Base-by-base conservation (phyloP, 441 rosid species). In the Brassica hybrid region DNA sequence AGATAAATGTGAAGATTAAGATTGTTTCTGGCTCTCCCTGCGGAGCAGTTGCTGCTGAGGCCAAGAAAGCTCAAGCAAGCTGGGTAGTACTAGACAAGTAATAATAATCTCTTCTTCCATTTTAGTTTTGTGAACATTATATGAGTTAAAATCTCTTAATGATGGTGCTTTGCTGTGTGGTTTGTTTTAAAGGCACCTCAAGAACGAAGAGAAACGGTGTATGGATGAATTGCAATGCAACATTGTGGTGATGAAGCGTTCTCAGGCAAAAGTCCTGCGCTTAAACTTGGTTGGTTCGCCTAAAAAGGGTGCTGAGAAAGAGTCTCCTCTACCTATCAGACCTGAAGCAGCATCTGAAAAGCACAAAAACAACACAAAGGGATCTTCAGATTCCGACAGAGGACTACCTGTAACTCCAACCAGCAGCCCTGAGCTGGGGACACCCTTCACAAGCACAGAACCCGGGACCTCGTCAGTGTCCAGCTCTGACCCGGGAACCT, bases 41-140 rank as follows among this genome's bases (percentile, higher is more conserved):
- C 60, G 98, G 99, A 72, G 87, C 94, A 5, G 98, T 96, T 38
- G 94, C 99, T 75, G 84, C 89, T 10, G 99, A 96, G 87, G 87
- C 97, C n/a, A 96, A 90, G 85, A 88, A 69, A 83, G 88, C 84
- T 0, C 90, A 83, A 77, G 93, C 98, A 57, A 92, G 79, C 78
- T 96, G 99, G 98, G 98, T 96, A 48, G 91, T 96, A 25, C 74
- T 96, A 66, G 99, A 96, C 90, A 94, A 89, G 99, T 96, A 92
- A 86, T 61, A 32, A n/a, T n/a, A n/a, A n/a, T n/a, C n/a, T n/a
- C 58, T 74, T 65, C 56, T n/a, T 52, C 34, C 27, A 43, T 58
- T 65, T 70, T 50, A 41, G 52, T 57, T 54, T 69, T 69, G 34
- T 67, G 18, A 50, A 36, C n/a, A 17, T 48, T 41, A 13, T 7